Base-by-base conservation (phyloP, 2,329 filamentous ascomycete genomes). In the Dactylellina leptospora region DNA sequence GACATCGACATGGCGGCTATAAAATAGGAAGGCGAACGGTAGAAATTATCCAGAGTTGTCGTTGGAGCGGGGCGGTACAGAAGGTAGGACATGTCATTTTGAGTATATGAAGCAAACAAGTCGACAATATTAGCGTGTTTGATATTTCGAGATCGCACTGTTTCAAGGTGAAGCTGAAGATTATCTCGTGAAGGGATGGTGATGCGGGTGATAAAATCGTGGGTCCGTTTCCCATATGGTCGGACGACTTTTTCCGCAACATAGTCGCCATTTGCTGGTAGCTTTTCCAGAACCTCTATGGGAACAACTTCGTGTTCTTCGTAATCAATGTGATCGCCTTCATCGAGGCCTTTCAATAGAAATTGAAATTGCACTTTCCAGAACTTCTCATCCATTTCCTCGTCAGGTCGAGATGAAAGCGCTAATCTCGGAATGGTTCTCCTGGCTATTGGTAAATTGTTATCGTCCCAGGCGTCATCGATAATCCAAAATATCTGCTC, bases 391-490 rank as follows among this genome's bases (percentile, higher is more conserved):
- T 73, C 69, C 22, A 68, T 25, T 77, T 82, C 85, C 76, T 90
- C 87, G 16, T 89, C 78, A 58, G 83, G 84, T 70, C 87, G 84
- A 77, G 90, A 85, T 51, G 86, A 86, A 44, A 91, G 81, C 20
- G 84, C 82, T 10, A 92, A 83, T 50, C 85, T 84, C 74, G 85
- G 84, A 48, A 92, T 84, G 68, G 89, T 85, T 56, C 90, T 86
- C 59, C 85, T 81, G 3, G 87, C 82, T 45, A 92, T 83, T 4
- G 90, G 90, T 48, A 93, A 81, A 79, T 93, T 90, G 54, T 86
- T 84, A 76, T 93, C 90, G 75, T 90, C 88, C 89, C 89, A 91
- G 18, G 87, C 88, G 76, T 89, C 87, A 78, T 92, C 89, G 61
- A 92, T 86, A 58, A 90, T 83, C 44, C 86, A 86, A 76, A 92